These are phyloP conservation scores for Otatea glauca DNA, from an alignment of 176 grass and related monocot genomes.

Conservation along the genomic window DNA sequence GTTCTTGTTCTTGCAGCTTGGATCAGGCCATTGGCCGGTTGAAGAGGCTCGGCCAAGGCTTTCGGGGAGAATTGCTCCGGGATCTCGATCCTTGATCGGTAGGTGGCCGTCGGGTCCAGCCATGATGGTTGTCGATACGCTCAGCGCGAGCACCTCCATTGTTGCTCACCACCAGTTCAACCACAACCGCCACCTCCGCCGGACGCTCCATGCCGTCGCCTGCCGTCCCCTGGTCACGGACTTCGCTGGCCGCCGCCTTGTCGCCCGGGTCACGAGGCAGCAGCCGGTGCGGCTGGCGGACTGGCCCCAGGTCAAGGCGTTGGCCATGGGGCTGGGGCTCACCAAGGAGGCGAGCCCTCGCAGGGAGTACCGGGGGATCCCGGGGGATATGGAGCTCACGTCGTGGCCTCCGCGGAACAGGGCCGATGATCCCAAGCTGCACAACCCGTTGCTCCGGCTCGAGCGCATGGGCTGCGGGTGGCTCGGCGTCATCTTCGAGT, in stretches of 20 bases:
- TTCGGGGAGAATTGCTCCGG: neutral
- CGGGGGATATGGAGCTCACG: slow-evolving; percentile 23
- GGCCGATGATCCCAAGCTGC: slow-evolving; percentile 73
- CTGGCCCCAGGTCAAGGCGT: slow-evolving; percentile 50
- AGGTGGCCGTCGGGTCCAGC: slow-evolving; percentile 44
- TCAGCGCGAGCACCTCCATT: slow-evolving; percentile 81
- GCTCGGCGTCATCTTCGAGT: slow-evolving; percentile 90
- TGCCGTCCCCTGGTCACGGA: slow-evolving; percentile 43
- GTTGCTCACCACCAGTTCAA: slow-evolving; percentile 62
- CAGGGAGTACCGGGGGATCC: slow-evolving; percentile 58
- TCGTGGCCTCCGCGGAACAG: slow-evolving; percentile 75
- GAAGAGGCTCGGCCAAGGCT: neutral
- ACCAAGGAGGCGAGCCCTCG: slow-evolving; percentile 64
- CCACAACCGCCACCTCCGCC: slow-evolving; percentile 32
- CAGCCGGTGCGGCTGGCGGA: slow-evolving; percentile 33
- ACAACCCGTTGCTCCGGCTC: slow-evolving; percentile 76
- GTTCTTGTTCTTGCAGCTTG: slow-evolving; percentile 33
- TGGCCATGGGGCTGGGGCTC: slow-evolving; percentile 46
- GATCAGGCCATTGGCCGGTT: neutral
- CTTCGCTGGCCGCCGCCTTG: slow-evolving; percentile 58
- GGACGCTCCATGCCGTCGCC: slow-evolving; percentile 48
- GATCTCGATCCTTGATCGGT: slow-evolving; percentile 3
- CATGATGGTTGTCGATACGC: slow-evolving; percentile 67
- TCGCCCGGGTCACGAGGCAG: slow-evolving; percentile 29
- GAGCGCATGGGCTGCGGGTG: slow-evolving; percentile 95